A percentile compares a stretch with the other conserved stretches of the same genome.
Conservation (phyloP, 23 red algal genomes). For the Pyropia haitanensis region DNA sequence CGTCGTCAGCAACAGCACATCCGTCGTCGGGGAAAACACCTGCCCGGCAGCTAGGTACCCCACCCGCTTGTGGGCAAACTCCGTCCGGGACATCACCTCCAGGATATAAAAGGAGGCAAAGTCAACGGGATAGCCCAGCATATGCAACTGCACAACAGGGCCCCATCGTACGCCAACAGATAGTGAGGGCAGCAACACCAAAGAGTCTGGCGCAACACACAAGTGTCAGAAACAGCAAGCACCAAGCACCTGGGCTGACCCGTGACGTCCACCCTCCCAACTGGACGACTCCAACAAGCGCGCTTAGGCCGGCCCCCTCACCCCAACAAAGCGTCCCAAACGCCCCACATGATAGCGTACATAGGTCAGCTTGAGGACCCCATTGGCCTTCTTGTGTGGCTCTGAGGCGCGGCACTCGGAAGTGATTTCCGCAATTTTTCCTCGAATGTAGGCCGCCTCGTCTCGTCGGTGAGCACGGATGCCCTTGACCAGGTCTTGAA, state of each 20-base stretch:
- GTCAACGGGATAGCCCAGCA: conserved; percentile 49
- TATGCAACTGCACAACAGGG: conserved; percentile 42
- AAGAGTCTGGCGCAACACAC: too few relatives aligned
- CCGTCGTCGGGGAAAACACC: conserved; percentile 64
- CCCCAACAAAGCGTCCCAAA: too few relatives aligned
- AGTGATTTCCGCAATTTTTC: conserved; percentile 44
- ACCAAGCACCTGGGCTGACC: too few relatives aligned
- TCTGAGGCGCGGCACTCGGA: conserved; percentile 70
- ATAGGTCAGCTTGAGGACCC: conserved; percentile 88
- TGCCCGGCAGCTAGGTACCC: conserved; percentile 90
- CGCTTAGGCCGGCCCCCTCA: too few relatives aligned
- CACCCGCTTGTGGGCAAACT: conserved; percentile 72
- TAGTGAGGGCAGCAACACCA: too few relatives aligned
- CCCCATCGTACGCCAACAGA: too few relatives aligned
- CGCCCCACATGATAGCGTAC: conserved; percentile 7
- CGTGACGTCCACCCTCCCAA: too few relatives aligned
- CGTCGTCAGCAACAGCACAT: conserved; percentile 78
- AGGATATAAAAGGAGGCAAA: conserved; percentile 74
- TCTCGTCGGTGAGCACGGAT: conserved; percentile 88
- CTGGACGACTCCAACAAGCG: too few relatives aligned
- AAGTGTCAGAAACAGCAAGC: too few relatives aligned
- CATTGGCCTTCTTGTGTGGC: conserved; percentile 52
- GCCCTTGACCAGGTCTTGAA: conserved; percentile 83
- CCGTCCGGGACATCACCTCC: conserved; percentile 76
- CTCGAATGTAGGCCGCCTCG: conserved; percentile 55